Conservation (phyloP, 257 asterid species). For the Mentha longifolia region DNA sequence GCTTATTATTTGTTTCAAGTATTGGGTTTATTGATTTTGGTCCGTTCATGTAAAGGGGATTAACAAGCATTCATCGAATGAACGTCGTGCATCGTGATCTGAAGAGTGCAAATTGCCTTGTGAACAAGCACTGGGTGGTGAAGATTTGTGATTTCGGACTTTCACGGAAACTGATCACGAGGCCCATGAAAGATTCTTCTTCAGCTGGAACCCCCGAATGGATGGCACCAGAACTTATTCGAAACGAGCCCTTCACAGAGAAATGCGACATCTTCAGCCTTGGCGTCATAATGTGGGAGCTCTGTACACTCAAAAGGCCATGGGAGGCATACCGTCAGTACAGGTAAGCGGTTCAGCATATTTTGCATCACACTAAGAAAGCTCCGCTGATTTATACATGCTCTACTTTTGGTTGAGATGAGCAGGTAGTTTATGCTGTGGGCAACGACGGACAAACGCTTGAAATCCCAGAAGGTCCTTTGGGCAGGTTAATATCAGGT, state of each 20-base stretch:
- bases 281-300: constrained; percentile 93
- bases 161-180: constrained; percentile 58
- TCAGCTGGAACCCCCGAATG: constrained; percentile 97
- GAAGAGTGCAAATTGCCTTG: constrained; percentile 93
- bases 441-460: constrained; percentile 79
- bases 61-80: constrained; percentile 86
- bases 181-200: constrained; percentile 63
- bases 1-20: background rate
- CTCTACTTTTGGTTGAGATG: background rate
- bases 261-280: constrained; percentile 87
- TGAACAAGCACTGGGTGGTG: constrained; percentile 84
- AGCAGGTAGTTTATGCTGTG: constrained; percentile 82
- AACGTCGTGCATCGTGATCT: constrained; percentile 87
- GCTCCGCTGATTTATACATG: background rate
- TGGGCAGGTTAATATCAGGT: constrained; percentile 75
- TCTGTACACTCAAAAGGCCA: constrained; percentile 79
- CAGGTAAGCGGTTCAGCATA: constrained; percentile 47
- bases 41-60: constrained; percentile 56
- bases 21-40: background rate
- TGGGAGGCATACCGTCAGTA: constrained; percentile 82
- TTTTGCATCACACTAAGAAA: background rate
- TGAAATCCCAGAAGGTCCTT: constrained; percentile 82
- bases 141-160: constrained; percentile 96
- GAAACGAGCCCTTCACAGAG: constrained; percentile 88
- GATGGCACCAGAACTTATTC: constrained; percentile 98